Base-by-base conservation (phyloP, 768 basidiomycete genomes). In the Suillus cothurnatus region DNA sequence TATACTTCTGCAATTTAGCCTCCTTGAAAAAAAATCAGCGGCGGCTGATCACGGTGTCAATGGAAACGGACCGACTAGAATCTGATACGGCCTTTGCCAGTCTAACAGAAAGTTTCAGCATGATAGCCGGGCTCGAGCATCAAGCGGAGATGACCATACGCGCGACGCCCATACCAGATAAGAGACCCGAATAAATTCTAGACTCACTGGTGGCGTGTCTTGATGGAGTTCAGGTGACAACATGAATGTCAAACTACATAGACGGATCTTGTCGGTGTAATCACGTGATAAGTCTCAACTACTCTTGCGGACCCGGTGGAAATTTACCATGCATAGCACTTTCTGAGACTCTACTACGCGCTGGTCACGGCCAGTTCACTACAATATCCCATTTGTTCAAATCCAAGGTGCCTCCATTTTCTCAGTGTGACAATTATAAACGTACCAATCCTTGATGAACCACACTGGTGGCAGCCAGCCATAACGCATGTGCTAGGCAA, bases 11-110 rank as follows among this genome's bases (percentile, higher is more conserved):
- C 34, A 62, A 62, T 63, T 63, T 63, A 61, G 36, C 62, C 34
- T 62, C 61, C 15, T 21, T 34, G 62, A 34, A 58, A 15, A 15
- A 36, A 39, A 17, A 62, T 39, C 61, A 62, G 28, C 34, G 12
- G 47, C 19, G 12, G 47, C 19, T 58, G 47, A 62, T 62, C 34
- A 59, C 61, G 61, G 53, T 39, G 55, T 36, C 61, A 62, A 39
- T 31, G 31, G 39, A 59, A n/a, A 55, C 34, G 56, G 45, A 61
- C 61, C 45, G 21, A 61, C 61, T 53, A 31, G 17, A 53, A 53
- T 31, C 11, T 53, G 49, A 50, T 50, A 50, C 49, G 49, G 15
- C n/a, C n/a, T 23, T 50, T 50, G 49, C 15, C 47, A 47, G 45
- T 12, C 45, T 4, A 50, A 50, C 50, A 50, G 49, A 26, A 14